Percentiles rank a stretch among this genome's conserved stretches.
Evolutionary conservation across 495 filamentous ascomycete species (phyloP).

Genomic region (Mytilinidion resinicola): DNA sequence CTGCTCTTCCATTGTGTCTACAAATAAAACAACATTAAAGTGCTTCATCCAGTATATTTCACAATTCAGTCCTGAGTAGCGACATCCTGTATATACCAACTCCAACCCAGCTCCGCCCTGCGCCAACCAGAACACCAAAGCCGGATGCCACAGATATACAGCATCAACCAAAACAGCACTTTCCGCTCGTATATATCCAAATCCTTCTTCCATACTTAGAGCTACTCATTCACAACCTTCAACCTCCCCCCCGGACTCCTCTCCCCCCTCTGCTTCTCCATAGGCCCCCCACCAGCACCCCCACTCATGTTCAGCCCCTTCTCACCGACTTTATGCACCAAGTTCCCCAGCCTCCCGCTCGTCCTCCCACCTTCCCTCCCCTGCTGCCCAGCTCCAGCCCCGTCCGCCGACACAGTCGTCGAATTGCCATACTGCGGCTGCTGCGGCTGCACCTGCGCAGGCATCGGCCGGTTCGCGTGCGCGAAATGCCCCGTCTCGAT

Average conservation of each 20-base stretch:
- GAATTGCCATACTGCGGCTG: neutral
- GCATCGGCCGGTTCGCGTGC: neutral
- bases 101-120: too few relatives aligned
- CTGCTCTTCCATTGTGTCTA: too few relatives aligned
- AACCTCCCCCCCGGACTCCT: slow-evolving; percentile 6
- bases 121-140: too few relatives aligned
- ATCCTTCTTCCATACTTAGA: neutral
- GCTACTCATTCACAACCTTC: slow-evolving; percentile 20
- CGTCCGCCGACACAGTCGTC: neutral
- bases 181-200: too few relatives aligned
- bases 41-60: too few relatives aligned
- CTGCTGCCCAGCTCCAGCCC: neutral
- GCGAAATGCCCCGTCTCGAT: slow-evolving; percentile 18
- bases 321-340: slow-evolving; percentile 13
- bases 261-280: slow-evolving; percentile 2
- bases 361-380: neutral
- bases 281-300: slow-evolving; percentile 2
- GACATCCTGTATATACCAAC: too few relatives aligned
- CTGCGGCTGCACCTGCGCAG: neutral
- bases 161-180: too few relatives aligned
- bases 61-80: too few relatives aligned
- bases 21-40: too few relatives aligned
- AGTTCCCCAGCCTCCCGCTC: slow-evolving; percentile 10
- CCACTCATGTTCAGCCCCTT: neutral
- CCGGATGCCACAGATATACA: too few relatives aligned